Base-by-base conservation (phyloP, 441 rosid species). In the Arabidopsis lyrata region DNA sequence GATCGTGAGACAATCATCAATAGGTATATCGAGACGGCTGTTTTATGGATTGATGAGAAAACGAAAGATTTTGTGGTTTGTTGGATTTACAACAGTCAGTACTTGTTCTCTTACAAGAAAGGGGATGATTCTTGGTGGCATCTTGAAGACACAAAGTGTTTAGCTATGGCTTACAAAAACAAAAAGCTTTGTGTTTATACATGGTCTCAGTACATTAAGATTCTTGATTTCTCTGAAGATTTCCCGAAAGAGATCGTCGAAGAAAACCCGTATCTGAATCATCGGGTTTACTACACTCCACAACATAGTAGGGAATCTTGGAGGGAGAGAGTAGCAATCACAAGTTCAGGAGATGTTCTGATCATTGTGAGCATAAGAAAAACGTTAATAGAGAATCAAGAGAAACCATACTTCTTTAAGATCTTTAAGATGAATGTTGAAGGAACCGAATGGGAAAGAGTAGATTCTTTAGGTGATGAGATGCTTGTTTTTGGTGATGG, bases 61-160 rank as follows among this genome's bases (percentile, higher is more conserved):
- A 65, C 70, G 14, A 65, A 35, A 5, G 35, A 49, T 13, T 49
- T 5, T 14, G 58, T 50, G 16, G 47, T 49, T 8, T 4, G 14
- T 14, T 65, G 35, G 70, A 49, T 49, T 8, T 65, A 35, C 59
- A 14, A 20, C 1, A 22, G 22, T 35, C n/a, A 8, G 0, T 50
- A 49, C 45, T 49, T 65, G 70, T 65, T 65, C 29, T 31, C 35
- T 49, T 65, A 35, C 34, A 65, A 65, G 70, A 49, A 15, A 20
- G 70, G 70, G 1, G 59, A 50, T 50, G 58, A 50, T 35, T 65
- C 35, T 20, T 65, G 70, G 70, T 65, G 70, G 70, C 57, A 35
- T 9, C 13, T 65, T 4, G 6, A 35, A 35, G 58, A 38, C 50
- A 45, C 20, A 6, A 3, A 45, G 4, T 45, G 50, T 45, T 2